Evolutionary conservation across 1,139 yeast species (phyloP), one percentile per base, ranked within the genome.

Genomic region (Suhomyces bolitotheri): DNA sequence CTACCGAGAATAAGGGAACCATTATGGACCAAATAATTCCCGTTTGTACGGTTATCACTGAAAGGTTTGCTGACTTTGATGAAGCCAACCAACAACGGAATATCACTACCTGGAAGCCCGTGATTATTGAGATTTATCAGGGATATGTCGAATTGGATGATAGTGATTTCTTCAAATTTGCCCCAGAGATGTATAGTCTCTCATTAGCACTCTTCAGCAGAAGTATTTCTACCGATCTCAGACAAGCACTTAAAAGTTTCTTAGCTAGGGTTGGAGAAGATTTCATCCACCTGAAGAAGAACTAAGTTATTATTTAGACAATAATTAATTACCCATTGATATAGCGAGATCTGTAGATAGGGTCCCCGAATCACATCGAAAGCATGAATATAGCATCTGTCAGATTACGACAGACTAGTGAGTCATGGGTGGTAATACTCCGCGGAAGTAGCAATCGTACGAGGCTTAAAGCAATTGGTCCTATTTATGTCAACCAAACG

Each of bases 91-190:
- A 89, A 60, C 87, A 82, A 46, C 75, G 95, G 49, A 87, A 86
- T 56, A 78, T 90, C 25, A 70, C 77, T 16, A 83, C 95, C 3
- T 85, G 97, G 94, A 76, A 85, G 51, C 97, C 97, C 0, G 97
- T 92, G 16, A 86, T 90, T 26, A 82, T 86, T 27, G 95, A 86
- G 52, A 83, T 92, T 22, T 67, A 82, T 46, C 89, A 84, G 56
- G 96, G 96, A 4, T 83, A 82, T 53, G 75, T 78, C 29, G 87
- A 81, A 51, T 73, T 92, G 47, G 86, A 84, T 47, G 85, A 82
- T 31, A 77, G 63, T 1, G 97, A 92, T 57, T 90, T 92, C 60
- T 60, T 60, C 25, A 62, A 63, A 38, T 74, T 79, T 48, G 75
- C 87, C 40, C 82, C 88, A 2, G 69, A 61, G 16, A 76, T 88